These are phyloP conservation scores for Acacia concinna DNA, from an alignment of 331 rosid genomes.

Conservation along the genomic window DNA sequence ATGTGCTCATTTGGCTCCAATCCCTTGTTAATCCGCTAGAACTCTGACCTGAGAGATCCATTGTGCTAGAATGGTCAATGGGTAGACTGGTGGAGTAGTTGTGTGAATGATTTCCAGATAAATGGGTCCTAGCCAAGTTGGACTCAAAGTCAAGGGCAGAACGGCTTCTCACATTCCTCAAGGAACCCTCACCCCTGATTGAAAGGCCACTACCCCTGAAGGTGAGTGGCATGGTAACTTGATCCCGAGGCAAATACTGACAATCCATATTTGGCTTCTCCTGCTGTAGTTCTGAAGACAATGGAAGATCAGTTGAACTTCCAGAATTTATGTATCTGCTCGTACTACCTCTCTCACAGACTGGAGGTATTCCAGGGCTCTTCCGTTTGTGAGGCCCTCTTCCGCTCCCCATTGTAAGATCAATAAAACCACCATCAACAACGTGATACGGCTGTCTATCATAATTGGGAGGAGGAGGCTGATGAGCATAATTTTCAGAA, in stretches of 20 bases:
- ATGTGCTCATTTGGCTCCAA: constrained; percentile 45
- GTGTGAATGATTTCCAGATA: constrained; percentile 47
- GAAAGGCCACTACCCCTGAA: constrained; percentile 64
- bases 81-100: constrained; percentile 38
- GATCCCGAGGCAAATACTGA: constrained; percentile 73
- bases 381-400: constrained; percentile 79
- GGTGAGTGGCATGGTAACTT: constrained; percentile 48
- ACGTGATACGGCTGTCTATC: constrained; percentile 64
- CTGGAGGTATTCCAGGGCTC: constrained; percentile 76
- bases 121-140: constrained; percentile 50
- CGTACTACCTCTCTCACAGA: constrained; percentile 72
- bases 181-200: constrained; percentile 69
- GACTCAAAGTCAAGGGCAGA: constrained; percentile 51
- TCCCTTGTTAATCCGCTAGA: constrained; percentile 39
- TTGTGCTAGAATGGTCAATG: constrained; percentile 41
- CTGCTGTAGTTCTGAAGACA: constrained; percentile 58
- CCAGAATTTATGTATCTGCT: constrained; percentile 68
- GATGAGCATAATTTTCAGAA: constrained; percentile 54
- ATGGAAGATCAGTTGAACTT: constrained; percentile 62
- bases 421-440: constrained; percentile 65
- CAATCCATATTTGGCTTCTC: constrained; percentile 66
- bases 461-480: constrained; percentile 57
- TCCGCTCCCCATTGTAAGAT: constrained; percentile 74
- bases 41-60: constrained; percentile 44
- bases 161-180: constrained; percentile 66